Base-by-base conservation (phyloP, 306 rosid species). In the Acacia melanoxylon region DNA sequence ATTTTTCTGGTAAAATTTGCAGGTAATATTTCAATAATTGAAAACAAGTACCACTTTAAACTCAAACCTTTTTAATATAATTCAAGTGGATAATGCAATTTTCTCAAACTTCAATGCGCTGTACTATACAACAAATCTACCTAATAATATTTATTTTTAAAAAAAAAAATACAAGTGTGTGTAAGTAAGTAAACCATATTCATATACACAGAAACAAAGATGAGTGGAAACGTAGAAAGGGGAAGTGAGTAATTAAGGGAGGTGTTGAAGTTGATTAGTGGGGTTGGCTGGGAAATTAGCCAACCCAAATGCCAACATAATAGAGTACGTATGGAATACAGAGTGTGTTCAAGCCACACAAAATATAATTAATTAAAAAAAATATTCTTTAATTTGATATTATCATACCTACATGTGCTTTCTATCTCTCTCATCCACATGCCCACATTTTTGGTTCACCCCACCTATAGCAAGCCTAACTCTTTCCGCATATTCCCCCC, bases 351-450 rank as follows among this genome's bases (percentile, higher is more conserved):
- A 81, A 86, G 85, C 86, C 83, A 82, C 90, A 83, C 85, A 73
- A 81, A 81, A 80, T 84, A 84, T 76, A 29, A 1, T 29, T 29
- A 1, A 29, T 80, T 37, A 0, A 54, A 61, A 61, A 11, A 61
- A 25, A 61, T 61, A 35, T 80, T 80, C 82, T 85, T 48, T 73
- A 68, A 84, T 75, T 83, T 82, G 86, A 83, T 63, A 85, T 82
- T 68, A 90, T 84, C 79, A 90, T 88, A 79, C 77, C 73, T 81
- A 82, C 93, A 79, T 85, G 94, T 90, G 91, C 91, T 78, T 86
- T 91, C 83, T 84, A 82, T 86, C 81, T 86, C 83, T 84, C 82
- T 40, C 75, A 89, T 76, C 75, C 97, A 92, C 97, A 90, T 92
- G 93, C 87, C 70, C 2, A 27, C 78, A 58, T 71, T 82, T 69